Percentiles rank a stretch among this genome's conserved stretches.
phyloP scores from a whole-genome alignment of 2,329 filamentous ascomycete species.

The Periconia digitata region DNA sequence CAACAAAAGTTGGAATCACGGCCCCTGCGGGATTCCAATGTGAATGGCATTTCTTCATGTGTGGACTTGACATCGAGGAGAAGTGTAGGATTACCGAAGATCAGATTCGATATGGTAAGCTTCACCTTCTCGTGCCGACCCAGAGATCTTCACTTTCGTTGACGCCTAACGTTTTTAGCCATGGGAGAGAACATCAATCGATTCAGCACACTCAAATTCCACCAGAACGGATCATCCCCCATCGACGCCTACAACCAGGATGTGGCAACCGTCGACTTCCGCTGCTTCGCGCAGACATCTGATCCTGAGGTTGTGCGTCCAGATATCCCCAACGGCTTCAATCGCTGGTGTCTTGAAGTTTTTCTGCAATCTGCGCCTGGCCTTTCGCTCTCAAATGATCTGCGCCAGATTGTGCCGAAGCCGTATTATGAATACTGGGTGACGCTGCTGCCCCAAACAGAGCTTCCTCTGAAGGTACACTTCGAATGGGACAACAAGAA shows the following conservation, averaged over 20 bases:
- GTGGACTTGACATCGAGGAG: constrained; percentile 47
- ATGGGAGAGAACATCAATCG: constrained; percentile 42
- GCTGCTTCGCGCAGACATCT: constrained; percentile 28
- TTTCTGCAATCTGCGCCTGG: constrained; percentile 47
- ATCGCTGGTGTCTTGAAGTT: constrained; percentile 27
- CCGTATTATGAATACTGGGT: constrained; percentile 33
- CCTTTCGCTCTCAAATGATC: constrained; percentile 33
- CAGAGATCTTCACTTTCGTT: constrained; percentile 25
- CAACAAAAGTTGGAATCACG: constrained; percentile 51
- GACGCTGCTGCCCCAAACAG: constrained; percentile 23
- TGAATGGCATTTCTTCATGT: constrained; percentile 39
- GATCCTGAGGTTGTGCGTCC: constrained; percentile 24
- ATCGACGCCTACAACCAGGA: constrained; percentile 35
- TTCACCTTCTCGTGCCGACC: too few relatives aligned
- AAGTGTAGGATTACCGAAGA: constrained; percentile 48
- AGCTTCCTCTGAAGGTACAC: constrained; percentile 21
- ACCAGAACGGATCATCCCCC: constrained; percentile 31
- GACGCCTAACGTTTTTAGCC: constrained; percentile 44
- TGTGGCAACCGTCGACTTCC: constrained; percentile 41
- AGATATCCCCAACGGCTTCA: constrained; percentile 31
- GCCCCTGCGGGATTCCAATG: constrained; percentile 48
- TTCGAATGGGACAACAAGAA: constrained; percentile 31
- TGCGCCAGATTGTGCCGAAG: constrained; percentile 22
- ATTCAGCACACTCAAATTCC: constrained; percentile 29
- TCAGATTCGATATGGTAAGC: constrained; percentile 15